phyloP scores from a whole-genome alignment of 306 rosid species.

The Sechiopsis laciniata region DNA sequence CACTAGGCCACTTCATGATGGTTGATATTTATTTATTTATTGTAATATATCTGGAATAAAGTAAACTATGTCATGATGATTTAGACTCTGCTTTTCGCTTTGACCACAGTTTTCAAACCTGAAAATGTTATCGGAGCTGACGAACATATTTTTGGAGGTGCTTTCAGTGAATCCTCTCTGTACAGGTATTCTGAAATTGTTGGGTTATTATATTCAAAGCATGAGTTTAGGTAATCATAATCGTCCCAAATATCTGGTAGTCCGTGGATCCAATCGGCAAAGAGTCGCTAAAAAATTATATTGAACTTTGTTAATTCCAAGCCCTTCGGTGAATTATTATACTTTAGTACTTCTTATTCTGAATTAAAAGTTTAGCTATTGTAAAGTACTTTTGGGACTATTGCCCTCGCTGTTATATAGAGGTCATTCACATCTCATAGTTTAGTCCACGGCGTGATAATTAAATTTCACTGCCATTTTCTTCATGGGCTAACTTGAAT shows the following conservation, averaged over 20 bases:
- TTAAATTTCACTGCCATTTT: slow-evolving; percentile 11
- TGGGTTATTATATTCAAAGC: slow-evolving; percentile 10
- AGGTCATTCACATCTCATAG: slow-evolving; percentile 6
- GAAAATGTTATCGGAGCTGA: neutral
- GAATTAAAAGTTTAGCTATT: neutral
- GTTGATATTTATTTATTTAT: too few relatives aligned
- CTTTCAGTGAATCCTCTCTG: neutral
- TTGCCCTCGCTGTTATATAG: neutral
- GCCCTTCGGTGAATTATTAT: neutral
- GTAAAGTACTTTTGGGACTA: neutral
- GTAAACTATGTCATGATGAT: slow-evolving; percentile 1
- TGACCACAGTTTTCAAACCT: slow-evolving; percentile 9
- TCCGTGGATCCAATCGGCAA: too few relatives aligned
- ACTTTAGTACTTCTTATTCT: neutral
- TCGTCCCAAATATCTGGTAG: too few relatives aligned
- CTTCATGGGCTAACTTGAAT: neutral
- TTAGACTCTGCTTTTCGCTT: neutral
- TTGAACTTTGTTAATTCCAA: neutral
- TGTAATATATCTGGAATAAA: neutral
- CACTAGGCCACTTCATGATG: too few relatives aligned
- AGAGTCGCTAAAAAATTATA: neutral
- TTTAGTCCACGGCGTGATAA: slow-evolving; percentile 3
- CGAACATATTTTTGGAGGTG: neutral
- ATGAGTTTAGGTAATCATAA: too few relatives aligned
- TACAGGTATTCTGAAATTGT: slow-evolving; percentile 13